phyloP scores from a whole-genome alignment of 768 basidiomycete genomes.

The Boletus pseudo-olivaceus region DNA sequence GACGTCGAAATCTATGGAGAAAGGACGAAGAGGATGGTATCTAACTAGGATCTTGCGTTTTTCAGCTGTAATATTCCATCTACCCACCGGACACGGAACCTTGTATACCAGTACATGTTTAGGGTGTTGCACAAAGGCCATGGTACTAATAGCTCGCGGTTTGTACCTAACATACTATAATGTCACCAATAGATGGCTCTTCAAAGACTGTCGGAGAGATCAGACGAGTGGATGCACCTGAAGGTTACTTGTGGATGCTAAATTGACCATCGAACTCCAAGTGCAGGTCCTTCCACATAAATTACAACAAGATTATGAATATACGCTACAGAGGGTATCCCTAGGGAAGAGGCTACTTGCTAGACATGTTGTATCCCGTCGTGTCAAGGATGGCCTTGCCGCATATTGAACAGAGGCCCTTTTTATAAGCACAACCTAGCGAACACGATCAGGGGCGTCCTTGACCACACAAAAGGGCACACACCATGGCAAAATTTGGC shows the following conservation, averaged over 20 bases:
- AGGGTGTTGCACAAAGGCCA: too few species aligned
- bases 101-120: conserved; percentile 7
- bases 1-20: conserved; percentile 80
- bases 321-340: conserved; percentile 26
- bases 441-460: conserved; percentile 4
- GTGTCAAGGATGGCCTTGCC: conserved; percentile 86
- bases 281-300: neutral
- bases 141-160: neutral
- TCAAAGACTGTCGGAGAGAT: too few species aligned
- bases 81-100: conserved; percentile 4
- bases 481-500: conserved; percentile 89
- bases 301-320: conserved; percentile 11
- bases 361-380: conserved; percentile 79
- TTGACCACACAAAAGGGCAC: conserved; percentile 6
- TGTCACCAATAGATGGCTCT: neutral
- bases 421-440: conserved; percentile 83
- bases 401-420: conserved; percentile 83
- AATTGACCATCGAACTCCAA: neutral
- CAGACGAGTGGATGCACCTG: too few species aligned
- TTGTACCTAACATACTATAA: neutral
- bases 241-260: neutral
- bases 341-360: conserved; percentile 46
- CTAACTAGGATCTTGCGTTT: conserved; percentile 18
- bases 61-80: neutral
- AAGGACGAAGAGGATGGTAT: conserved; percentile 29